Percentiles rank a stretch among this genome's conserved stretches.
phyloP scores from a whole-genome alignment of 2,329 filamentous ascomycete genomes.

The Sporothrix schenckii region DNA sequence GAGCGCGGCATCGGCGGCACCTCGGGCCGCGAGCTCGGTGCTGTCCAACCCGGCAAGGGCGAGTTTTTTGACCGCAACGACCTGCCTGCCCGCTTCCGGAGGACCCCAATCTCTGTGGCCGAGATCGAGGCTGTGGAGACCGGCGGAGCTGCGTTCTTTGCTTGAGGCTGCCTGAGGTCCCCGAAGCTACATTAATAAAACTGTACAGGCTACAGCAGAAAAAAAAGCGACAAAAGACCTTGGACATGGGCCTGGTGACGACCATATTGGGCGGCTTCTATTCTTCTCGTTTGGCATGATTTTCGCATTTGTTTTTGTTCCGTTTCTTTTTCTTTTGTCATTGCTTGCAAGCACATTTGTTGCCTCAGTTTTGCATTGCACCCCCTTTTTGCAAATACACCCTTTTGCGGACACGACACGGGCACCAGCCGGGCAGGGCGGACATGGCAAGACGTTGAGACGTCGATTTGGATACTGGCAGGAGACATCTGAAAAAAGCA shows the following conservation, averaged over 20 bases:
- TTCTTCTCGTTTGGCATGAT: conserved; percentile 14
- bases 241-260: conserved; percentile 9
- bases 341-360: conserved; percentile 1
- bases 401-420: not conserved
- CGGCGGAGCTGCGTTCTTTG: conserved; percentile 70
- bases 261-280: conserved; percentile 14
- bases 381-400: not conserved
- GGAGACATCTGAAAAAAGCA: not conserved
- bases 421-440: not conserved
- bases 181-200: not conserved
- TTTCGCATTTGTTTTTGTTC: not conserved
- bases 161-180: not conserved
- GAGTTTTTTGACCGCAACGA: conserved; percentile 87
- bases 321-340: not conserved
- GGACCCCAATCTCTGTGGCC: conserved; percentile 69
- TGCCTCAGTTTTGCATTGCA: conserved; percentile 9
- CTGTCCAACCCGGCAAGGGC: conserved; percentile 70
- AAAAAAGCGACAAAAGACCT: not conserved
- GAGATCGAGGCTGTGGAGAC: conserved; percentile 98
- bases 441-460: not conserved
- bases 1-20: conserved; percentile 58
- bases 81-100: conserved; percentile 80
- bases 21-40: conserved; percentile 71
- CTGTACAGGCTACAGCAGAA: not conserved
- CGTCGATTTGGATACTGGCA: not conserved